These are phyloP conservation scores for Trypanosoma scelopori DNA, from an alignment of 208 protist genomes.

Conservation along the genomic window DNA sequence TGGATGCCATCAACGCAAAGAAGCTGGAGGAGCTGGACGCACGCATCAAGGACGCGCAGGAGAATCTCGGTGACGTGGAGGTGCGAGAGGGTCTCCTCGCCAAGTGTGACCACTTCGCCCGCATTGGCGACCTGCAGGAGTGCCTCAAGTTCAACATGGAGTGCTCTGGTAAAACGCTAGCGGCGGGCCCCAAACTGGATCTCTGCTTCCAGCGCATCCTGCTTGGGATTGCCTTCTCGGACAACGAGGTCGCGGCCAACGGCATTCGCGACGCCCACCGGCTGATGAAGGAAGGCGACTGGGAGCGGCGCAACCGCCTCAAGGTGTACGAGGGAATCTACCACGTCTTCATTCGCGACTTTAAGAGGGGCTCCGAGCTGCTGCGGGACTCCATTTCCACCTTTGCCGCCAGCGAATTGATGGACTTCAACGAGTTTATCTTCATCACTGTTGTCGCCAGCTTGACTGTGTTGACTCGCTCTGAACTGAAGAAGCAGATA, in stretches of 20 bases:
- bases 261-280: constrained; percentile 92
- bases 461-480: constrained; percentile 87
- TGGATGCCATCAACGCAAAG: constrained; percentile 82
- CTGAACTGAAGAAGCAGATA: constrained; percentile 88
- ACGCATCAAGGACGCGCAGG: constrained; percentile 91
- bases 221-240: constrained; percentile 95
- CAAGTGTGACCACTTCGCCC: constrained; percentile 91
- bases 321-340: constrained; percentile 99
- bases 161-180: constrained; percentile 94
- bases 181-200: constrained; percentile 95
- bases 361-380: constrained; percentile 90
- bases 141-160: constrained; percentile 90
- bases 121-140: constrained; percentile 96
- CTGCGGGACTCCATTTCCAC: constrained; percentile 97
- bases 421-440: constrained; percentile 94
- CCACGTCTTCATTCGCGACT: constrained; percentile 94
- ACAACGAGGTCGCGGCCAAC: constrained; percentile 89
- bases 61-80: constrained; percentile 97
- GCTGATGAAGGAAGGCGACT: constrained; percentile 98
- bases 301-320: constrained; percentile 98
- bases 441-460: constrained; percentile 93
- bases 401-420: constrained; percentile 96
- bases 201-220: constrained; percentile 96
- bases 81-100: constrained; percentile 94
- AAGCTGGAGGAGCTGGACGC: constrained; percentile 83